Evolutionary conservation across 768 basidiomycete species (phyloP).

Genomic region (Phylloporus rhodoxanthus): DNA sequence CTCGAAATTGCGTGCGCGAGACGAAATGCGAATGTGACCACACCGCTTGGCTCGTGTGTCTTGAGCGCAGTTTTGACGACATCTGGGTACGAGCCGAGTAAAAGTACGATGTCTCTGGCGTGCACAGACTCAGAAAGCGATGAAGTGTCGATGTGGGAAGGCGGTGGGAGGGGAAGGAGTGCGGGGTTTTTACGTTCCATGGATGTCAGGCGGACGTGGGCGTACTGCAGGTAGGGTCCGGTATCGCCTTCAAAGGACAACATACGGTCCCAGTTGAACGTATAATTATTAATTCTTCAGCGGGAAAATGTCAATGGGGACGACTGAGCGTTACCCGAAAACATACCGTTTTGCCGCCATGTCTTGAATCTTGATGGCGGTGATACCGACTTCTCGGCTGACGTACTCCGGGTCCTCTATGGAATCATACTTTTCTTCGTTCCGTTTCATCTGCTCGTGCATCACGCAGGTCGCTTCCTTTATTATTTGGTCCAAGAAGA

Average conservation of each 20-base stretch:
- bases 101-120: conserved; percentile 77
- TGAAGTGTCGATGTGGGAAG: conserved; percentile 59
- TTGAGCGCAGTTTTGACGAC: conserved; percentile 81
- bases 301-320: background rate
- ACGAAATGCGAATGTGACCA: conserved; percentile 87
- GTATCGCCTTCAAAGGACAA: conserved; percentile 95
- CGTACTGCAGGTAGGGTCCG: conserved; percentile 93
- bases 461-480: conserved; percentile 82
- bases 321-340: background rate
- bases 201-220: conserved; percentile 87
- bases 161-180: conserved; percentile 68
- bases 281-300: conserved; percentile 88
- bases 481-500: conserved; percentile 91
- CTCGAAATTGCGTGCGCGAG: conserved; percentile 84
- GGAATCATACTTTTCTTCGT: conserved; percentile 85
- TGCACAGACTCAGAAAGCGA: conserved; percentile 64
- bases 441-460: conserved; percentile 95
- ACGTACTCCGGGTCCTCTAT: conserved; percentile 83
- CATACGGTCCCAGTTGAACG: conserved; percentile 92
- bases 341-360: conserved; percentile 87
- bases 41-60: conserved; percentile 82
- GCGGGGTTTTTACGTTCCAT: conserved; percentile 90
- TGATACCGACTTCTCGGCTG: conserved; percentile 81
- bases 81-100: conserved; percentile 89
- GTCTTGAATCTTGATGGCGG: conserved; percentile 96